These are phyloP conservation scores for Aspergillus felis DNA, from an alignment of 2,329 filamentous ascomycete genomes.

Conservation along the genomic window DNA sequence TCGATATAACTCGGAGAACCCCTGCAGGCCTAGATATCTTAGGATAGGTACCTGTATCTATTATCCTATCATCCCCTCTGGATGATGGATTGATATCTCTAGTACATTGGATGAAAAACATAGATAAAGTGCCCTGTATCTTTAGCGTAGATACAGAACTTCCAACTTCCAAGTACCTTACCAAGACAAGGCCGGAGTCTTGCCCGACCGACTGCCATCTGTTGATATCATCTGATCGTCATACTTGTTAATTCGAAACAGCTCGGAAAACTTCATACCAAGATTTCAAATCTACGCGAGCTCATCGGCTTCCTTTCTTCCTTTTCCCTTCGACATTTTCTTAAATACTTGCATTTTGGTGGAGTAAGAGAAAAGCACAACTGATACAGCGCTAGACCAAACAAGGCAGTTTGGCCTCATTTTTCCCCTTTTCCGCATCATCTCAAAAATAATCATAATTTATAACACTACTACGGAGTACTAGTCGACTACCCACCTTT, in stretches of 20 bases:
- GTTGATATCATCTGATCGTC: constrained; percentile 4
- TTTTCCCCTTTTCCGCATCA: constrained; percentile 1
- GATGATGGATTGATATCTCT: background rate
- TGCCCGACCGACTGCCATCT: background rate
- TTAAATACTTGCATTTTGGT: background rate
- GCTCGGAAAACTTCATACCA: background rate
- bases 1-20: too few species aligned
- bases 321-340: background rate
- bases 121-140: background rate
- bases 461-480: background rate
- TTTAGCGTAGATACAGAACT: too few species aligned
- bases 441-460: background rate
- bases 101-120: background rate
- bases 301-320: background rate
- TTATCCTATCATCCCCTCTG: background rate
- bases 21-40: background rate
- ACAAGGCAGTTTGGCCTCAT: constrained; percentile 13
- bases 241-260: background rate
- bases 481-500: background rate
- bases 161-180: background rate
- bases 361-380: background rate
- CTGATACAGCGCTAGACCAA: constrained; percentile 11
- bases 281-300: background rate
- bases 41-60: background rate
- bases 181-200: background rate